Evolutionary conservation across 768 basidiomycete species (phyloP), one percentile per base, ranked within the genome.

Genomic region (Termitomyces sp.): DNA sequence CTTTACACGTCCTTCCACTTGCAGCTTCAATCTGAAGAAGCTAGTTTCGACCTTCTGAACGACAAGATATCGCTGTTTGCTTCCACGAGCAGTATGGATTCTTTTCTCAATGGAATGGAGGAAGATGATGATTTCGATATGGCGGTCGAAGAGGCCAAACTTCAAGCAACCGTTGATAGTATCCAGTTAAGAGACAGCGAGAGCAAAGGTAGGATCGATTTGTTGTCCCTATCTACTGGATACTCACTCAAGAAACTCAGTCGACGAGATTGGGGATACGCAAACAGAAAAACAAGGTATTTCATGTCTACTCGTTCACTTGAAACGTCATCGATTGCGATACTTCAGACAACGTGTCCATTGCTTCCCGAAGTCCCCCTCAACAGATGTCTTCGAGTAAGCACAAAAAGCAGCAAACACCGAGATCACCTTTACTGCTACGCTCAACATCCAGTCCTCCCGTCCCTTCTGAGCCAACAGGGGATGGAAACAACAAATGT

Each of bases 11-110:
- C 80, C 10, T 81, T 83, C 64, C 76, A 76, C 14, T 54, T 80
- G 30, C 78, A 81, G 40, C 66, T 80, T 36, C 70, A 73, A 54
- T 74, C 73, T 18, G 70, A 73, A 33, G 79, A 80, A n/a, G 66
- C 71, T 36, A 77, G 75, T 35, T 82, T 82, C 62, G 80, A 83
- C 62, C 61, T 83, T 36, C 63, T 83, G 54, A 81, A 79, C 56
- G 81, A 82, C 63, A 77, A 75, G 54, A 73, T 82, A 51, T 81
- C 80, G 0, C 78, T 81, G 59, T 72, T 80, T 44, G 66, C 62
- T 38, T 60, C 70, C 9, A 69, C 65, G 33, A 65, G 62, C 59
- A 72, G 67, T 16, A 62, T 65, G 60, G 72, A 71, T 45, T 71
- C 74, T 5, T 73, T 74, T 51, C 58, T 74, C 26, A 68, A 69